Base-by-base conservation (phyloP, 2,329 filamentous ascomycete genomes). In the Hirsutella rhossiliensis region DNA sequence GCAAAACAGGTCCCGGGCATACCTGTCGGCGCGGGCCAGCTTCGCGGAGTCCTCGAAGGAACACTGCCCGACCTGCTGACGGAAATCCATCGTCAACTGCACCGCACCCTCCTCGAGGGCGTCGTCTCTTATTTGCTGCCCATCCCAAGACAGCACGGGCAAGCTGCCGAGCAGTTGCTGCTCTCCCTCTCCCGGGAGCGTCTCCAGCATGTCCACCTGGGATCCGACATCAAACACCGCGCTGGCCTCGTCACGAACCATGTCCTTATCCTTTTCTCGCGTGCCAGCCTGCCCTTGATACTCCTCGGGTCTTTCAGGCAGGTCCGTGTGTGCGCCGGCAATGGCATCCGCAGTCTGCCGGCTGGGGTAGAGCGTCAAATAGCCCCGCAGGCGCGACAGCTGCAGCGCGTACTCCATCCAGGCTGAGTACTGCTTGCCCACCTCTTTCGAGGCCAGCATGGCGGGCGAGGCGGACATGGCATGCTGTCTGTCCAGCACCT, bases 381-480 rank as follows among this genome's bases (percentile, higher is more conserved):
- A 95, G 12, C 84, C 86, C 27, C 85, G 76, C 4, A 80, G 76
- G 12, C 83, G 78, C 49, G 85, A 83, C 15, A 96, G 72, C 56
- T 87, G 82, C 32, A 92, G 69, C 45, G 85, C 69, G 51, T 87
- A 81, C 61, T 94, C 84, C 45, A 87, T 71, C 81, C 87, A 92
- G 0, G 84, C 73, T 0, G 87, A 86, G 42, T 81, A 78, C 11
- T 69, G 75, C 49, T 79, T 80, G 41, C 79, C 78, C n/a, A 88
- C 71, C 11, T 72, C 50, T 56, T 84, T 87, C 20, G 67, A 55
- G 6, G 65, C 61, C 17, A 75, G 51, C 8, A 73, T 56, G 1
- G 62, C 52, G 1, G 69, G 64, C 2, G 62, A 54, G 1, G 60
- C 52, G 8, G 63, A 52, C n/a, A 54, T 55, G 0, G 50, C 43